Evolutionary conservation across 106 monocot genomes (phyloP), one percentile per base, ranked within the genome.

Genomic region (Dioscorea alata): DNA sequence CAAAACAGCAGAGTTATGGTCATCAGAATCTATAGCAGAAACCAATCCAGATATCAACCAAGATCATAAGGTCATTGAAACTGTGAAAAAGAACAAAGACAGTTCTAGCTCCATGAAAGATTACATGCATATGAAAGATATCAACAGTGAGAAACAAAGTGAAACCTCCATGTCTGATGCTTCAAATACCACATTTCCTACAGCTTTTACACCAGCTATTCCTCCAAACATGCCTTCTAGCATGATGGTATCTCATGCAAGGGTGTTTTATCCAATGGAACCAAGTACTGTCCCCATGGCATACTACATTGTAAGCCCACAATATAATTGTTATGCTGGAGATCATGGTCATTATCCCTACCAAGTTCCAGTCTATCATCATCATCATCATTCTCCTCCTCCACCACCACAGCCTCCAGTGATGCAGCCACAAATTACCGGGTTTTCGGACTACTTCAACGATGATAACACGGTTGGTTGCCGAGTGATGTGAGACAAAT

Each of bases 391-490:
- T 34, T 5, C 42, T 42, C 9, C 42, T 42, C 42, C 5, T 8
- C 42, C 42, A 3, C 42, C 42, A 42, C 9, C 42, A 6, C 42
- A 6, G 42, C 42, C 21, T 9, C 58, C 49, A 15, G 72, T 50
- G 28, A 24, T 68, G 25, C 79, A 69, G 33, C 33, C 69, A 54
- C 71, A 64, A 7, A 49, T 75, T 20, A 63, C 70, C 4, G 78
- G 68, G 10, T 59, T 93, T 20, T 59, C 56, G 2, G 90, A 94
- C 57, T 94, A 85, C 76, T 94, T 94, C 84, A 85, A 85, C 59
- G 94, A 94, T 50, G 94, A 94, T 13, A 94, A 94, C 65, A 83
- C 94, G 0, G 78, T 66, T 24, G 90, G 94, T 31, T 94, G 94
- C 65, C 18, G 48, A 32, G 71, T 94, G 8, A 94, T 94, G 94